Base-by-base conservation (phyloP, 208 protist species). In the Acanthamoeba lenticulata region DNA sequence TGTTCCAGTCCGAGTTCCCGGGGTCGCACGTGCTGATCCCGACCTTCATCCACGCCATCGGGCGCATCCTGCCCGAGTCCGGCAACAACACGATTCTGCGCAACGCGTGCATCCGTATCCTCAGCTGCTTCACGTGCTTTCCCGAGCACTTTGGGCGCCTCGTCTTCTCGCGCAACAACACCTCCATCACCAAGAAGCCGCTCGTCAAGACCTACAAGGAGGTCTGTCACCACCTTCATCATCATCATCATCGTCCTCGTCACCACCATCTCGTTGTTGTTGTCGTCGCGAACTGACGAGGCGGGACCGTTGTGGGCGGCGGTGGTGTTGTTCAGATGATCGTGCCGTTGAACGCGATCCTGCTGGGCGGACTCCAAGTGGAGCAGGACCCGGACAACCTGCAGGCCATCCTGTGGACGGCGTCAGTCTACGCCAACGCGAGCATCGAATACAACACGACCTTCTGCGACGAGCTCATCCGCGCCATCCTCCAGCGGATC, bases 1-100 rank as follows among this genome's bases (percentile, higher is more conserved):
- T 85, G 42, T 85, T 85, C 74, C 74, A 85, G n/a, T 85, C 74
- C 1, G 74, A 85, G 74, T 85, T 85, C 74, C 74, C 74, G 38
- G 74, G 74, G 1, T 85, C 74, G 42, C 74, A 85, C 32, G 74
- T 85, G 9, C 74, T 85, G 74, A 85, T 85, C 74, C 74, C 74
- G 5, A 85, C 74, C 42, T 85, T 45, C 74, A 85, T 85, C 74
- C 74, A 85, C 74, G 74, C 74, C 44, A 85, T 85, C 74, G 44
- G 44, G 7, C 74, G 74, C 74, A 85, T 85, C 74, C 38, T 85
- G 21, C 74, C 74, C 44, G 74, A 85, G 74, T 7, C 74, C 21
- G 74, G 74, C 42, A 19, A 85, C 44, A 42, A 42, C 74, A 42
- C 74, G 19, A 85, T 85, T 42, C 74, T 85, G 1, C 74, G 74